phyloP scores from a whole-genome alignment of 148 eudicot species.

The Diospyros lotus region DNA sequence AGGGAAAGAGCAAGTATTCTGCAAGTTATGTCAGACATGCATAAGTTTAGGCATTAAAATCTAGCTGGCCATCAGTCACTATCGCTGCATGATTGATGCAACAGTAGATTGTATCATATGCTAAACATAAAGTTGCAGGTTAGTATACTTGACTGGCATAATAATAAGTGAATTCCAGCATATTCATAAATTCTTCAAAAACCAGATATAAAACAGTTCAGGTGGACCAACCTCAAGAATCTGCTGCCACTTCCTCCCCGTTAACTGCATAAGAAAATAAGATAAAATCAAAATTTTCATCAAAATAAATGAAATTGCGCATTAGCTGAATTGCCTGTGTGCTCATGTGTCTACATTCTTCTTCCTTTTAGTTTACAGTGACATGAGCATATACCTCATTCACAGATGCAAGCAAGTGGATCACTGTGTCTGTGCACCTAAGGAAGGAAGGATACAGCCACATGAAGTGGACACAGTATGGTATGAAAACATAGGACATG shows the following conservation, averaged over 20 bases:
- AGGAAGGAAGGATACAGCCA: too few relatives aligned
- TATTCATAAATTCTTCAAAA: background rate
- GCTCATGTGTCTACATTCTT: too few relatives aligned
- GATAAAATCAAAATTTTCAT: background rate
- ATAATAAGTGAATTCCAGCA: background rate
- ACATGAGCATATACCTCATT: too few relatives aligned
- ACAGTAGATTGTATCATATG: background rate
- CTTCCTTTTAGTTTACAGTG: too few relatives aligned
- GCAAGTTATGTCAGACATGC: conserved; percentile 31
- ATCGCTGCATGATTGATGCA: conserved; percentile 9
- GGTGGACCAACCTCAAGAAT: conserved; percentile 74
- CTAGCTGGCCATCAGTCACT: conserved; percentile 12
- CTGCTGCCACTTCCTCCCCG: conserved; percentile 79
- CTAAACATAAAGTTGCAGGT: background rate
- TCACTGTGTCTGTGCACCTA: too few relatives aligned
- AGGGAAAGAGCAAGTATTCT: conserved; percentile 25
- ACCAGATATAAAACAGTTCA: background rate
- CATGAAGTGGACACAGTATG: too few relatives aligned
- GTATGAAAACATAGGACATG: too few relatives aligned
- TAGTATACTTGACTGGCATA: background rate
- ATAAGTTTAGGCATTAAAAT: conserved; percentile 18
- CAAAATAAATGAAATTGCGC: too few relatives aligned
- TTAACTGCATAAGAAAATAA: conserved; percentile 50
- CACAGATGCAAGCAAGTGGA: too few relatives aligned
- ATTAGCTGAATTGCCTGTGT: background rate